These are phyloP conservation scores for Candida takata DNA, from an alignment of 805 yeast genomes.

Conservation along the genomic window DNA sequence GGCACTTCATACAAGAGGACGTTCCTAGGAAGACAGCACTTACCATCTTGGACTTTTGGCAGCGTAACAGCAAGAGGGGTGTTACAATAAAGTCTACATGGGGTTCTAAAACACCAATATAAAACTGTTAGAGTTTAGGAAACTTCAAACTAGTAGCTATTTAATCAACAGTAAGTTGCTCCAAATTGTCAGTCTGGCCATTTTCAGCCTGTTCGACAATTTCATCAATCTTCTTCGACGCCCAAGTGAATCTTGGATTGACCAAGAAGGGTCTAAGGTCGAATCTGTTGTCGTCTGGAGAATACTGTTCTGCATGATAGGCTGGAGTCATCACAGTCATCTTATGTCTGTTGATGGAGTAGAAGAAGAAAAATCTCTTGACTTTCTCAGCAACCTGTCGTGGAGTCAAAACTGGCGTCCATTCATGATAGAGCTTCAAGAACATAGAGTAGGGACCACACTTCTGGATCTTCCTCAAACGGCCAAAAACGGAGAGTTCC, in stretches of 20 bases:
- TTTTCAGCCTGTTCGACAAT: conserved; percentile 53
- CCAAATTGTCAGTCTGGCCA: conserved; percentile 27
- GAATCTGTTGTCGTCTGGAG: conserved; percentile 96
- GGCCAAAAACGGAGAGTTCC: conserved; percentile 86
- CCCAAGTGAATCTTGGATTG: conserved; percentile 84
- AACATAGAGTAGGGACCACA: conserved; percentile 98
- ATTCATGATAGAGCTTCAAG: conserved; percentile 78
- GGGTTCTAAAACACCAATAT: conserved; percentile 25
- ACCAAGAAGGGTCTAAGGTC: conserved; percentile 95
- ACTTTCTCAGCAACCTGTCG: conserved; percentile 87
- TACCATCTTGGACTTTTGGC: conserved; percentile 41
- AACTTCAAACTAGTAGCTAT: too few species aligned
- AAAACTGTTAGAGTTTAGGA: neutral
- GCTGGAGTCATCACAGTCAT: conserved; percentile 97
- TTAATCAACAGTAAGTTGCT: conserved; percentile 41
- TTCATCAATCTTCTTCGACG: conserved; percentile 79
- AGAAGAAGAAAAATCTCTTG: conserved; percentile 84
- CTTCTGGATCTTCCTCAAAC: conserved; percentile 82
- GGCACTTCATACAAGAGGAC: conserved; percentile 97
- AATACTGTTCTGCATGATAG: conserved; percentile 95
- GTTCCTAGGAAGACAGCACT: conserved; percentile 60
- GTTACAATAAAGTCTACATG: conserved; percentile 33
- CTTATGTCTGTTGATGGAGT: conserved; percentile 93
- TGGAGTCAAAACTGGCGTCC: conserved; percentile 84
- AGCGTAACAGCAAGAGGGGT: conserved; percentile 31